Evolutionary conservation across 2,329 filamentous ascomycete genomes (phyloP), one percentile per base, ranked within the genome.

Genomic region (Ophiostoma triangulosporum): DNA sequence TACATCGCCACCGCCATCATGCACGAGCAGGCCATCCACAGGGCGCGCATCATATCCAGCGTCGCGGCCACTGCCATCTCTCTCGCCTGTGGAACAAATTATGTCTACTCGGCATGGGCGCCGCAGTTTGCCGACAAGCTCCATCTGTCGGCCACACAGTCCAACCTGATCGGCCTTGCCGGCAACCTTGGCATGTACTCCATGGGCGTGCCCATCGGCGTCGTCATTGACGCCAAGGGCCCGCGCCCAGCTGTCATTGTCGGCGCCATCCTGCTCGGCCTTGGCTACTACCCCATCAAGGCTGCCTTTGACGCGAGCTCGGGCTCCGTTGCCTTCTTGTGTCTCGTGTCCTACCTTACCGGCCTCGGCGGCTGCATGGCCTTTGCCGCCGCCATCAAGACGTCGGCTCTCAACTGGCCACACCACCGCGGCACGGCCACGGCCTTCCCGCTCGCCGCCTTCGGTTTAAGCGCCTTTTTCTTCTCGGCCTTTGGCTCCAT

Each of bases 21-120:
- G 59, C 59, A 57, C 46, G 56, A 60, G 7, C 43, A 55, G 45
- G 26, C 43, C 31, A 27, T 54, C 26, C 57, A 57, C 43, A 50
- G 74, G 63, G 82, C 81, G 58, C 85, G 90, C 61, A 74, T 95
- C 52, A 69, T 93, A 54, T 90, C 91, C 59, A 91, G 90, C 62
- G 72, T 90, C 55, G 89, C 90, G 50, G 89, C 88, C 27, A 95
- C 89, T 15, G 66, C 81, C 58, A 88, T 96, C 58, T 82, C 90
- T 15, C 74, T 97, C 56, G 88, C 90, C 57, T 95, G 90, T 67
- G 93, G 93, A 57, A 95, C 90, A 58, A 96, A 96, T 68, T 97
- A 98, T 79, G 91, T 90, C 64, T 98, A 96, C 70, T 96, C 89
- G 53, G 91, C 91, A 69, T 98, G 93, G 90, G 89, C 88, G 14